Percentiles rank a stretch among this genome's conserved stretches.
phyloP scores from a whole-genome alignment of 2,329 filamentous ascomycete genomes.

The Pleurostoma richardsiae region DNA sequence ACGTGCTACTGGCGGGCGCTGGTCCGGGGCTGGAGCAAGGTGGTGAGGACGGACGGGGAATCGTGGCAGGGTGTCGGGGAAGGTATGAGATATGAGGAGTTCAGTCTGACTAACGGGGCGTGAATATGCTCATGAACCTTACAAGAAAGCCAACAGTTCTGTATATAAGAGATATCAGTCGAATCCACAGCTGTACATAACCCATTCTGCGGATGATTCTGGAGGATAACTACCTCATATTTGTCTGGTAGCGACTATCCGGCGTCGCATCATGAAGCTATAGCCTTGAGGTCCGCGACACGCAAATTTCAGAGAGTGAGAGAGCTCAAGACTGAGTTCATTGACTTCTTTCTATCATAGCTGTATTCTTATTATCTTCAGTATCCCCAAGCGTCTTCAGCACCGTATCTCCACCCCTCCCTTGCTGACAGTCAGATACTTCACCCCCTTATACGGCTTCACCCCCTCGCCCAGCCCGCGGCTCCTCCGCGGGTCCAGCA shows the following conservation, averaged over 20 bases:
- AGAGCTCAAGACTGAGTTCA: no score
- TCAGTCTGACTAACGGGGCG: constrained; percentile 21
- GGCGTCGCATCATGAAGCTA: no score
- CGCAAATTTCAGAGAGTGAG: no score
- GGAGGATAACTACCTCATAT: no score
- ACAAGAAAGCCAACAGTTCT: no score
- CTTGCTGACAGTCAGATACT: constrained; percentile 79
- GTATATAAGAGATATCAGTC: no score
- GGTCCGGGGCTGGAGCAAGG: constrained; percentile 39
- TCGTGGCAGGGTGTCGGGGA: constrained; percentile 24
- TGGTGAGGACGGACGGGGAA: constrained; percentile 28
- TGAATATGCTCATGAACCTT: constrained; percentile 1
- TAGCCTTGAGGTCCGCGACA: no score
- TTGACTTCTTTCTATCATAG: no score
- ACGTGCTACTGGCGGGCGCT: constrained; percentile 47
- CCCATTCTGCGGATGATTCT: no score
- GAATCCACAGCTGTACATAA: no score
- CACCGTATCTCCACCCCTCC: constrained; percentile 61
- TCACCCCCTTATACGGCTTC: constrained; percentile 96
- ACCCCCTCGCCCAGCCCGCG: constrained; percentile 80
- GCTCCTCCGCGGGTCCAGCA: constrained; percentile 72
- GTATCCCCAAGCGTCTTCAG: constrained; percentile 20
- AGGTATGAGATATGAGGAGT: constrained; percentile 34
- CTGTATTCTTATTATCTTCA: not conserved
- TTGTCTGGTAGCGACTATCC: no score